Conservation (phyloP, 768 basidiomycete species). For the Chiua virens region DNA sequence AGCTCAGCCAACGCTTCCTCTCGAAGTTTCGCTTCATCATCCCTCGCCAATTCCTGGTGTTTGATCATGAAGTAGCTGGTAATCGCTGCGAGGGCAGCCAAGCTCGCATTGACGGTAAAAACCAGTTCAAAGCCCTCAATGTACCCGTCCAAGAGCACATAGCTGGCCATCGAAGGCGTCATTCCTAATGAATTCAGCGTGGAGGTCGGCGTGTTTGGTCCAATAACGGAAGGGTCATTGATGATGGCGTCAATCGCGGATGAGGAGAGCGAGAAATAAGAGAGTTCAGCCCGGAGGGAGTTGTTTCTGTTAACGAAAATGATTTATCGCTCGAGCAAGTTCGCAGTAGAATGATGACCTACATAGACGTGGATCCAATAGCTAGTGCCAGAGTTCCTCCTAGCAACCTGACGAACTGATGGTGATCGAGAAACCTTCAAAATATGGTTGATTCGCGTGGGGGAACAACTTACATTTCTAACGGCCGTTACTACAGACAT, state of each 20-base stretch:
- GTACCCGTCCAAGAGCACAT: conserved; percentile 50
- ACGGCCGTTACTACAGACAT: conserved; percentile 78
- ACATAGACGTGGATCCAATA: conserved; percentile 60
- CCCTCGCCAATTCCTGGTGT: conserved; percentile 56
- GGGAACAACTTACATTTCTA: conserved; percentile 46
- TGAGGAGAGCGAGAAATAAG: conserved; percentile 35
- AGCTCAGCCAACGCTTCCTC: conserved; percentile 34
- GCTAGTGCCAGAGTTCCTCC: conserved; percentile 72
- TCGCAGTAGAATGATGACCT: conserved; percentile 13
- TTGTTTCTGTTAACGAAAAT: conserved; percentile 42
- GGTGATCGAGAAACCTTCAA: not conserved
- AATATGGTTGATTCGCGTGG: not conserved
- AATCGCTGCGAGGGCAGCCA: conserved; percentile 55
- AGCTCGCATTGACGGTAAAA: conserved; percentile 59
- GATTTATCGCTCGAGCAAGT: not conserved
- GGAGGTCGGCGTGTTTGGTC: conserved; percentile 29
- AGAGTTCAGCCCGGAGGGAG: conserved; percentile 45
- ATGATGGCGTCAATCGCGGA: conserved; percentile 45
- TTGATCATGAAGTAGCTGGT: conserved; percentile 60
- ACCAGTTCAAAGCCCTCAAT: conserved; percentile 56
- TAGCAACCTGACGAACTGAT: conserved; percentile 63
- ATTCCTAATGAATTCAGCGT: conserved; percentile 37
- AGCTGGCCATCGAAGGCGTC: conserved; percentile 34
- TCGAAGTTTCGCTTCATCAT: conserved; percentile 53
- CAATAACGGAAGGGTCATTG: conserved; percentile 45